These are phyloP conservation scores for Coffea canephora DNA, from an alignment of 257 asterid genomes.

Conservation along the genomic window DNA sequence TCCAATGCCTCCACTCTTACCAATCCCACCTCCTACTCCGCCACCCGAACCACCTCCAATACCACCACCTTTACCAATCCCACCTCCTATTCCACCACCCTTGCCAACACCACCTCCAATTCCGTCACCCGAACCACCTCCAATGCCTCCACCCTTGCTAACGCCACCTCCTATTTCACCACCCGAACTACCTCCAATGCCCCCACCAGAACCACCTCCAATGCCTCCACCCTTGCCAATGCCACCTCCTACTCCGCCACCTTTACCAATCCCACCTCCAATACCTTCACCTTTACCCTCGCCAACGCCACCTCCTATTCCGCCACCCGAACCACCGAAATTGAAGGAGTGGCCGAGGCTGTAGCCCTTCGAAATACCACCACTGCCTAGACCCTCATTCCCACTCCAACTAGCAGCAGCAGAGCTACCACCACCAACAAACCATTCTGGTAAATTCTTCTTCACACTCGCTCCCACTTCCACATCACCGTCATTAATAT, in stretches of 20 bases:
- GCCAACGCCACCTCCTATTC: too few relatives aligned
- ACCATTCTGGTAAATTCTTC: slow-evolving; percentile 16
- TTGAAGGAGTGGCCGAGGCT: slow-evolving; percentile 15
- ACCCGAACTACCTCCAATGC: neutral
- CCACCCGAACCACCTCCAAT: neutral
- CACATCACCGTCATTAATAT: slow-evolving; percentile 2
- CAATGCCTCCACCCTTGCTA: neutral
- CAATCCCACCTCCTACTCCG: neutral
- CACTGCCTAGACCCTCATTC: neutral
- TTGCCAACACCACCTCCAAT: slow-evolving; percentile 10
- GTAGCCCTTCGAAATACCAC: neutral
- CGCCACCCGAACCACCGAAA: neutral
- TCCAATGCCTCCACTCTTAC: slow-evolving; percentile 11
- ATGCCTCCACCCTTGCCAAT: neutral
- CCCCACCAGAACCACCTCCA: neutral
- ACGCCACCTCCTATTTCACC: neutral
- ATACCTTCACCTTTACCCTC: slow-evolving; percentile 5
- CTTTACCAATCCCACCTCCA: slow-evolving; percentile 12
- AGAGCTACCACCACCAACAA: slow-evolving; percentile 16
- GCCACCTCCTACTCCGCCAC: slow-evolving; percentile 24
- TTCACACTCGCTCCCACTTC: neutral
- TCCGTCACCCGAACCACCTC: slow-evolving; percentile 1
- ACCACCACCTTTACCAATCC: neutral
- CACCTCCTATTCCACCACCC: slow-evolving; percentile 15
- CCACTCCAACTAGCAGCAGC: neutral